Evolutionary conservation across 108 stramenopile species (phyloP), one percentile per base, ranked within the genome.

Genomic region (Pseudonitzschia multistriata): DNA sequence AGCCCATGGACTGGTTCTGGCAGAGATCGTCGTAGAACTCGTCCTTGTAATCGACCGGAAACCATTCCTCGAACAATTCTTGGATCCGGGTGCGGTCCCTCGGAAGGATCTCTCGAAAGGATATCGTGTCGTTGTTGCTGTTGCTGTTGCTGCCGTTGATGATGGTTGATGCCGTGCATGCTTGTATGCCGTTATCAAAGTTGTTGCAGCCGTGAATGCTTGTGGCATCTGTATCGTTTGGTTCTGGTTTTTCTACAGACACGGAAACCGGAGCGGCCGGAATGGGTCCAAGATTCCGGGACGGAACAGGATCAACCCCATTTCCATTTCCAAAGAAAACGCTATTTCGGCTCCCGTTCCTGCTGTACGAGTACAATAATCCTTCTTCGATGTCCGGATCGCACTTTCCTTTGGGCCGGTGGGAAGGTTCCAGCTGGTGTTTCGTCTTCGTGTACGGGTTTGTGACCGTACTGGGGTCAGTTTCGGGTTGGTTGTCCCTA

Each of bases 1-100:
- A 70, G 3, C 68, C 67, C 79, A 85, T 73, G n/a, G 60, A 62
- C 4, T 64, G 57, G 27, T 67, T 17, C 17, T 79, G 78, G 34
- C 63, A 64, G 25, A 83, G 34, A 61, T 77, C 55, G 53, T 91
- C 84, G 70, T 84, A 91, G 64, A 91, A 91, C 24, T 88, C 83
- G 21, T 73, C 30, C 52, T 81, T 82, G 70, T 91, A 91, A 17
- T 63, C 45, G n/a, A 91, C 87, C 3, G 90, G 90, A 57, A 91
- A 91, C 87, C 87, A 88, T 47, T 80, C 73, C 68, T 85, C 85
- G 64, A 88, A 87, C 45, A 91, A 63, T 36, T 55, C 53, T 66
- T 86, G 83, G 19, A 91, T 81, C 27, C 57, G 64, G 27, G 72
- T 53, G 14, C 90, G 79, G 71, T 91, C 90, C 5, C 17, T 22